Percentiles rank a stretch among this genome's conserved stretches.
phyloP scores from a whole-genome alignment of 805 yeast genomes.

The Lipomyces starkeyi region DNA sequence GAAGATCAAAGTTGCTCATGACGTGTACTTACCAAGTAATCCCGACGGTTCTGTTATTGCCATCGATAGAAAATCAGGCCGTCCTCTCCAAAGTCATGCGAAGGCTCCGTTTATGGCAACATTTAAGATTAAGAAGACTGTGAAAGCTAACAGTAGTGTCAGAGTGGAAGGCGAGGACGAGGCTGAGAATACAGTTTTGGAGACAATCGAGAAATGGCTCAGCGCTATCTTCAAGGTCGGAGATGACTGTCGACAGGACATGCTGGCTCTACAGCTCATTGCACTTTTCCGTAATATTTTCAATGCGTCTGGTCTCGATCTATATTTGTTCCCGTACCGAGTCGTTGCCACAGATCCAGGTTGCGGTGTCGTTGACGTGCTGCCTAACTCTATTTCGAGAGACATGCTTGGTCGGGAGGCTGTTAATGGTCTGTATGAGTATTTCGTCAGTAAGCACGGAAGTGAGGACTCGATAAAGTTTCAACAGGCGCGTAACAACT shows the following conservation, averaged over 20 bases:
- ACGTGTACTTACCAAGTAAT: constrained; percentile 92
- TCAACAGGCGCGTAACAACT: constrained; percentile 89
- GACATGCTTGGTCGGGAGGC: constrained; percentile 99
- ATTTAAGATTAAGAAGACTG: constrained; percentile 68
- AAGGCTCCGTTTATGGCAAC: constrained; percentile 99
- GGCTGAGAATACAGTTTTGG: constrained; percentile 30
- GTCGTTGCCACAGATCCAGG: constrained; percentile 99
- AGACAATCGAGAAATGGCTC: constrained; percentile 74
- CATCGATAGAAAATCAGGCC: constrained; percentile 89
- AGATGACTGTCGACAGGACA: constrained; percentile 98
- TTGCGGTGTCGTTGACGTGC: constrained; percentile 97
- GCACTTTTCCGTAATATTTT: constrained; percentile 91
- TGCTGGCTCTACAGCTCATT: constrained; percentile 87
- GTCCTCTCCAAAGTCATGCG: constrained; percentile 96
- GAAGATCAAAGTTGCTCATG: constrained; percentile 70
- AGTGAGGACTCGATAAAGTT: constrained; percentile 89
- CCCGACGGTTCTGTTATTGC: constrained; percentile 96
- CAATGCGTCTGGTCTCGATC: constrained; percentile 84
- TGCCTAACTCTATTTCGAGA: constrained; percentile 92
- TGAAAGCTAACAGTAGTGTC: constrained; percentile 38
- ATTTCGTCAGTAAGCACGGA: constrained; percentile 89
- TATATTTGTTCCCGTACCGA: constrained; percentile 89
- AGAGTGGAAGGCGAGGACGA: constrained; percentile 43
- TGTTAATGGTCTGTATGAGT: constrained; percentile 93
- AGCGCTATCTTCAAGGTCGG: constrained; percentile 99